phyloP scores from a whole-genome alignment of 768 basidiomycete species.

The Tylopilus vinaceipallidus region DNA sequence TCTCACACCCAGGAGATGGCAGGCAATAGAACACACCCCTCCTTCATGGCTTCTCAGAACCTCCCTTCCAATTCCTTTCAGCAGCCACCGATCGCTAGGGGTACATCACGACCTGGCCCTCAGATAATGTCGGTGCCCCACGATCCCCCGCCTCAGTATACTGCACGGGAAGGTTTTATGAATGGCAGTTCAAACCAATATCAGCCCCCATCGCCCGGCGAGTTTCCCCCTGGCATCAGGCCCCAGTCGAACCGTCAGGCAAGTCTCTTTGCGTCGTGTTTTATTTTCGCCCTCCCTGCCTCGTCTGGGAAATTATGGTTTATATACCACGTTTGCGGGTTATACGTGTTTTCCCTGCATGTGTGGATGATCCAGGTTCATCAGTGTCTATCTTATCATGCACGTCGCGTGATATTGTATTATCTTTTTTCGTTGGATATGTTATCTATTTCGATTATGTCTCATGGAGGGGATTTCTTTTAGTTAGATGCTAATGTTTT shows the following conservation, averaged over 20 bases:
- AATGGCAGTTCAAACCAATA: slow-evolving; percentile 34
- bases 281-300: slow-evolving; percentile 14
- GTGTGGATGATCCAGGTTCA: slow-evolving; percentile 10
- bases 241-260: slow-evolving; percentile 47
- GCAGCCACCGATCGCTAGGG: slow-evolving; percentile 41
- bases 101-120: slow-evolving; percentile 39
- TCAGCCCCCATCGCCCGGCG: slow-evolving; percentile 40
- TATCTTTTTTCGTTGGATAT: too few species aligned
- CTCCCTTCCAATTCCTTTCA: slow-evolving; percentile 44
- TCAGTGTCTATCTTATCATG: slow-evolving; percentile 23
- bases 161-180: not conserved
- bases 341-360: slow-evolving; percentile 7
- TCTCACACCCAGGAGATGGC: slow-evolving; percentile 28
- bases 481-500: slow-evolving; percentile 24
- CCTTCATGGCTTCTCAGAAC: slow-evolving; percentile 55
- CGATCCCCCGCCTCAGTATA: slow-evolving; percentile 33
- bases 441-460: slow-evolving; percentile 5
- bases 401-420: too few species aligned
- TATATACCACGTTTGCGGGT: slow-evolving; percentile 10
- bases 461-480: slow-evolving; percentile 2
- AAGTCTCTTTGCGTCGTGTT: slow-evolving; percentile 30
- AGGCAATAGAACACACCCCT: too few species aligned
- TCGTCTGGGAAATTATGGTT: slow-evolving; percentile 13
- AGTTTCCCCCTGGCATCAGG: slow-evolving; percentile 34
- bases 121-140: slow-evolving; percentile 37